Conservation (phyloP, 1,284 basidiomycete species). For the Cryptococcus sp. region DNA sequence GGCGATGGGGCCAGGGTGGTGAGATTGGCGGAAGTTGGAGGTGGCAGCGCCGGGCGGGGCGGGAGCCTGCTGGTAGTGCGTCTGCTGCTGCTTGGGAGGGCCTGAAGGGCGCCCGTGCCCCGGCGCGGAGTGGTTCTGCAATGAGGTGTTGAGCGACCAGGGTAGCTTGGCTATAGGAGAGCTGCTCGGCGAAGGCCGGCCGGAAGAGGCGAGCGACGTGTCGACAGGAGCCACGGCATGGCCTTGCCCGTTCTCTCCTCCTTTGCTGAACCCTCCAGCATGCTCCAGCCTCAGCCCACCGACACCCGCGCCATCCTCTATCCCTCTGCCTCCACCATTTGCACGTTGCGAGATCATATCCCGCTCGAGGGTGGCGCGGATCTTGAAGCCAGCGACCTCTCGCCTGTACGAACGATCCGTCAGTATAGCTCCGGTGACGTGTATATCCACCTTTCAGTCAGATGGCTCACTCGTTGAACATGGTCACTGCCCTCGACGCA, state of each 20-base stretch:
- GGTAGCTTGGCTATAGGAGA: conserved; percentile 15
- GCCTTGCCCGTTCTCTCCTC: background rate
- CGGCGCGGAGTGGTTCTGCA: conserved; percentile 5
- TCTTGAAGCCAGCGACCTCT: conserved; percentile 42
- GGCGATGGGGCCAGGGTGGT: conserved; percentile 44
- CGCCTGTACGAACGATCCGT: conserved; percentile 14
- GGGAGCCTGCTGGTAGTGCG: background rate
- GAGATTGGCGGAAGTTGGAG: conserved; percentile 21
- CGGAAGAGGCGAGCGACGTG: conserved; percentile 2
- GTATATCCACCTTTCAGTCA: background rate
- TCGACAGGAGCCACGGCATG: conserved; percentile 6
- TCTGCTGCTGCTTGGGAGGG: background rate
- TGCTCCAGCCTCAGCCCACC: too few species aligned
- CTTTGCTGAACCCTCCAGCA: too few species aligned
- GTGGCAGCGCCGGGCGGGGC: background rate
- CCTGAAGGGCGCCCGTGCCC: conserved; percentile 6
- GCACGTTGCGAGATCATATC: conserved; percentile 11
- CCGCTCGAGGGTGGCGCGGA: conserved; percentile 45
- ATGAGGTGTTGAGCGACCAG: conserved; percentile 22
- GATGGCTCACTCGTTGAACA: conserved; percentile 74
- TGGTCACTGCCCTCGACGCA: conserved; percentile 75
- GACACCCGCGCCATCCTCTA: too few species aligned
- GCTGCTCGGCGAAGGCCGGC: background rate
- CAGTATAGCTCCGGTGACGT: background rate
- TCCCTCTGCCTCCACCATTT: too few species aligned